Conservation (phyloP, 257 asterid genomes). For the Paulownia fortunei region DNA sequence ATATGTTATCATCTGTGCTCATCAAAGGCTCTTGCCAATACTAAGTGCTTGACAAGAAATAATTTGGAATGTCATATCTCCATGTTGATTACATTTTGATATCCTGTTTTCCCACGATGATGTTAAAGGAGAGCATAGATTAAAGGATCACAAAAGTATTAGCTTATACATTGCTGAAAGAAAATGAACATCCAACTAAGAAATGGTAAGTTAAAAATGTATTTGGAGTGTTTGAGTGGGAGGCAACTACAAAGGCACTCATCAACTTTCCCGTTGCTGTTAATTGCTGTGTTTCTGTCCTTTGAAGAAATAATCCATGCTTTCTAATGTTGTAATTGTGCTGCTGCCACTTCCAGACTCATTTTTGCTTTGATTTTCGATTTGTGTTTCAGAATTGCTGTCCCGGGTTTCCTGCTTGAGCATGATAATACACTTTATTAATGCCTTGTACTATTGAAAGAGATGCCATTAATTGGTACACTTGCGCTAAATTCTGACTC, state of each 20-base stretch:
- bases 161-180: conserved; percentile 10
- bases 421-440: neutral
- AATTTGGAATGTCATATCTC: conserved; percentile 6
- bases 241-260: conserved; percentile 7
- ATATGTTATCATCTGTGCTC: neutral
- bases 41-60: conserved; percentile 19
- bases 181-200: neutral
- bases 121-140: neutral
- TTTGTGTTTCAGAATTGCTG: conserved; percentile 14
- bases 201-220: conserved; percentile 5
- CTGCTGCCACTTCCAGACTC: conserved; percentile 22
- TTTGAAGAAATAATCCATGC: conserved; percentile 31
- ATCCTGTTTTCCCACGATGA: neutral
- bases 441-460: neutral
- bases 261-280: conserved; percentile 18
- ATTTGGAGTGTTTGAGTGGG: neutral
- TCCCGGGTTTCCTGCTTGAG: conserved; percentile 23
- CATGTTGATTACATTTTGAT: neutral
- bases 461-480: neutral
- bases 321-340: conserved; percentile 29
- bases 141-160: neutral
- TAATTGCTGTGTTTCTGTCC: neutral
- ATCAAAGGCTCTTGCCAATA: conserved; percentile 12
- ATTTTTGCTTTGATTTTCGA: conserved; percentile 20
- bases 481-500: neutral